phyloP scores from a whole-genome alignment of 2,329 filamentous ascomycete genomes.

The Orbilia brochopaga region DNA sequence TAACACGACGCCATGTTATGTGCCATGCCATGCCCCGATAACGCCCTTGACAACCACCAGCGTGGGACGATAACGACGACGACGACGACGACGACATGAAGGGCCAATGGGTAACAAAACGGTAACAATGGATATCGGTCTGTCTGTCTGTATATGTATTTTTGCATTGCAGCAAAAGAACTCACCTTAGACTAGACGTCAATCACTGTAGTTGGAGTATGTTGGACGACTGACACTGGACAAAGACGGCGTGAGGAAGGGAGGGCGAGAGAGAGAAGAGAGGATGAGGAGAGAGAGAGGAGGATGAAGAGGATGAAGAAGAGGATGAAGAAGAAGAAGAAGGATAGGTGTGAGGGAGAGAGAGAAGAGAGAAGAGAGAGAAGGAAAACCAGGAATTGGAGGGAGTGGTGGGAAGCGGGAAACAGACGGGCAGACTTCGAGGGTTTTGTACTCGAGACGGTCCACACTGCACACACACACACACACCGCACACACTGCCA shows the following conservation, averaged over 20 bases:
- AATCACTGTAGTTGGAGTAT: constrained; percentile 51
- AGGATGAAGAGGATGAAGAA: constrained; percentile 16
- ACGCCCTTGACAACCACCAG: not conserved
- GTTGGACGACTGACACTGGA: constrained; percentile 17
- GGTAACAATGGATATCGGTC: not conserved
- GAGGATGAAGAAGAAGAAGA: no score
- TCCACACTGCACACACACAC: not conserved
- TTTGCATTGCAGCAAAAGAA: not conserved
- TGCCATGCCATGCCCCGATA: not conserved
- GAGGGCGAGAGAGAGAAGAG: constrained; percentile 7
- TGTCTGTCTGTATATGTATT: not conserved
- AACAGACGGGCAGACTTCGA: constrained; percentile 45
- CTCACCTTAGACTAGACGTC: constrained; percentile 48
- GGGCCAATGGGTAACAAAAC: constrained; percentile 17
- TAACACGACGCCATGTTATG: no score
- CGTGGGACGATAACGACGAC: not conserved
- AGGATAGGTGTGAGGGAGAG: no score
- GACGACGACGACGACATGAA: not conserved
- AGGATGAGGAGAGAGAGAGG: constrained; percentile 18
- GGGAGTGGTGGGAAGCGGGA: constrained; percentile 28
- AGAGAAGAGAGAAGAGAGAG: constrained; percentile 1
- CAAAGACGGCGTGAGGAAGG: not conserved
- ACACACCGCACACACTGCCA: no score
- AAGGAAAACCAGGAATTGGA: constrained; percentile 35
- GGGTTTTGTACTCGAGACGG: constrained; percentile 51